Base-by-base conservation (phyloP, 495 filamentous ascomycete species). In the Annulohypoxylon bovei region DNA sequence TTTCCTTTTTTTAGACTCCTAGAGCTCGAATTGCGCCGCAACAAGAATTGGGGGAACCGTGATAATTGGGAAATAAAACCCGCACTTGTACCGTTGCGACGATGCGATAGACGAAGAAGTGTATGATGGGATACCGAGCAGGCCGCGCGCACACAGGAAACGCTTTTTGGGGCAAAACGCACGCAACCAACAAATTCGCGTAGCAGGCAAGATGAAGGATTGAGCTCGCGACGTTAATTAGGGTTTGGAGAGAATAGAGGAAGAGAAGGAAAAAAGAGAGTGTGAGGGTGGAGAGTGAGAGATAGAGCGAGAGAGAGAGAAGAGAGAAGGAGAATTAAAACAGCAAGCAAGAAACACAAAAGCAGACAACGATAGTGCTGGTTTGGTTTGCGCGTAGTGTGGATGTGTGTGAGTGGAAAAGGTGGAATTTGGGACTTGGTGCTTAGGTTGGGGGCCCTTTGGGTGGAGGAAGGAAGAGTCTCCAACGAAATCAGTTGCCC, bases 351-450 rank as follows among this genome's bases (percentile, higher is more conserved):
- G 77, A 79, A 79, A 79, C 76, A 79, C 75, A 78, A 95, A 84
- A 84, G 93, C 79, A 95, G 91, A 77, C 75, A 77, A 77, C 70
- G 75, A 77, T 77, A 74, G 75, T 77, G 75, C 75, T 75, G 73
- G 75, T 75, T 75, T 72, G 75, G 75, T 70, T 77, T 77, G 73
- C 72, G 70, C 67, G 69, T 77, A 74, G 70, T 73, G 75, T 75
- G 73, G 73, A 74, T 77, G 73, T 75, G 92, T 70, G 92, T 67
- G 76, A 75, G 70, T 78, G 79, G 54, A 78, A 75, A 77, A 73
- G 73, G 67, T 73, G 66, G 70, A 75, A 73, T 70, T 47, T 61
- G 62, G 70, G 55, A 57, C 58, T 66, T 70, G 70, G 62, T 53
- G 55, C 61, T 62, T 66, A 70, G 70, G 62, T 53, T 74, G 68